Conservation (phyloP, 208 protist genomes). For the Zelonia costaricensis region DNA sequence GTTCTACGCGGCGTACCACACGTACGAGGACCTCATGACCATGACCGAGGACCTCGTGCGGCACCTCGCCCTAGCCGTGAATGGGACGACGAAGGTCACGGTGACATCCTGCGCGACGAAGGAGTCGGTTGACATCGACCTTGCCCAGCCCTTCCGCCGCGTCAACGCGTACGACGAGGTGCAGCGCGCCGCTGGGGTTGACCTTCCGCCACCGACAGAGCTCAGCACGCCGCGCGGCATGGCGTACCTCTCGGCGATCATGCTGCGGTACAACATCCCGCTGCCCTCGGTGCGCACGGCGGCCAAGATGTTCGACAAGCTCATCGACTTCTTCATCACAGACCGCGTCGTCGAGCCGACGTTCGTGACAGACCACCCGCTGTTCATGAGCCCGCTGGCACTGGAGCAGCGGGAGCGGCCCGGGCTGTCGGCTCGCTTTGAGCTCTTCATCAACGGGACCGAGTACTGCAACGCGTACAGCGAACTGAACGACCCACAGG, state of each 20-base stretch:
- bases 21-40: conserved; percentile 93
- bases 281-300: conserved; percentile 87
- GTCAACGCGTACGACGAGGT: conserved; percentile 90
- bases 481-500: conserved; percentile 96
- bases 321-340: conserved; percentile 93
- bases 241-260: conserved; percentile 85
- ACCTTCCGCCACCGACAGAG: conserved; percentile 74
- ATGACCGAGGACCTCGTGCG: conserved; percentile 94
- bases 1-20: conserved; percentile 93
- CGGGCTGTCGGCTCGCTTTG: conserved; percentile 95
- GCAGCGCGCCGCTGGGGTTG: conserved; percentile 64
- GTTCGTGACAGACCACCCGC: conserved; percentile 95
- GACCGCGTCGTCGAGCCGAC: conserved; percentile 91
- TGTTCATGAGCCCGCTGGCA: conserved; percentile 92
- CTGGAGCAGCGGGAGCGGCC: conserved; percentile 78
- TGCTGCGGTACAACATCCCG: conserved; percentile 83
- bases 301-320: conserved; percentile 90
- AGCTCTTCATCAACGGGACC: conserved; percentile 94
- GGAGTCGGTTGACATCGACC: conserved; percentile 67
- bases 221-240: conserved; percentile 76
- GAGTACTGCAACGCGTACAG: conserved; percentile 98
- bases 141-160: conserved; percentile 84
- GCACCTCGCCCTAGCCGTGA: conserved; percentile 49
- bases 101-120: conserved; percentile 34
- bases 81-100: conserved; percentile 46